Base-by-base conservation (phyloP, 257 asterid genomes). In the Galeopsis tetrahit region DNA sequence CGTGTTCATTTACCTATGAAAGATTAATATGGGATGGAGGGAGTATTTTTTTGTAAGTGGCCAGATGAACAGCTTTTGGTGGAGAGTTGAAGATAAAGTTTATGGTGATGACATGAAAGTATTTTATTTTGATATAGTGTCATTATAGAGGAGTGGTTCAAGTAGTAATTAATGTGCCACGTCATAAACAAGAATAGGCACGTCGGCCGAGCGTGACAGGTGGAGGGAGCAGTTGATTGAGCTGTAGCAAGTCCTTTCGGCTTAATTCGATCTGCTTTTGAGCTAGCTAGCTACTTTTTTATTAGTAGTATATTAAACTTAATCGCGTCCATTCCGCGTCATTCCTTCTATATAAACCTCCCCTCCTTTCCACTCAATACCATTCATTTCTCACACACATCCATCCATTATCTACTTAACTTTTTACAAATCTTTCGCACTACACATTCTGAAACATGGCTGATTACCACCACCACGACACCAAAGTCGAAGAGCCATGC, bases 301-400 rank as follows among this genome's bases (percentile, higher is more conserved):
- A 21, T 1, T 43, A 43, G 2, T 43, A 43, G 7, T 42, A 40
- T n/a, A 17, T 2, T 55, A 56, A 56, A 21, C 63, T 56, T 56
- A 56, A 56, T 56, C 68, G 93, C 83, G 88, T 81, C 63, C 66
- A 21, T 9, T 77, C 70, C 93, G 96, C 77, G 96, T 88, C 21
- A 13, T 46, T 11, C 3, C 10, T 42, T 43, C 91, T 87, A 89
- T 85, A 85, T 60, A 85, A 77, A 1, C 68, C 82, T 62, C 60
- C 34, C 52, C 49, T 6, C 35, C 10, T 15, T 0, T 1, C 51
- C 33, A 11, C 39, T 7, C 17, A 28, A 32, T 53, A 73, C 69
- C 67, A 52, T 36, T 63, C 69, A 61, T 34, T 60, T 10, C 32
- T 13, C 10, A 6, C 11, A 0, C 28, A 66, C 9, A 46, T 38